Evolutionary conservation across 176 grass and related monocot species (phyloP), one percentile per base, ranked within the genome.

Genomic region (Stipa capillata): DNA sequence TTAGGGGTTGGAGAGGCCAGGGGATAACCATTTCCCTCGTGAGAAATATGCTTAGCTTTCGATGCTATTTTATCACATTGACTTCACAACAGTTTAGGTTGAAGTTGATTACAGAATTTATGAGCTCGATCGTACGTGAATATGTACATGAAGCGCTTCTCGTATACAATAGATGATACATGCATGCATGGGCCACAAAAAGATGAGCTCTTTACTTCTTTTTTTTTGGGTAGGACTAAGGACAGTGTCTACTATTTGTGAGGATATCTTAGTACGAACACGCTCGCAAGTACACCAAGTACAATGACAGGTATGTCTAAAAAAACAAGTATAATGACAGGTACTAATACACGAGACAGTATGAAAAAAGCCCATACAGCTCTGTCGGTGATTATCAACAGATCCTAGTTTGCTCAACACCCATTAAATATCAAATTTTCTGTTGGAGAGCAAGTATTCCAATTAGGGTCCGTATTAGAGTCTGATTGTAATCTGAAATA

Each of bases 1-100:
- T 69, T 84, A 74, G 69, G 29, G 61, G 86, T 88, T 84, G 33
- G 59, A 32, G 35, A 77, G 45, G n/a, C 28, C 0, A 2, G 27
- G 51, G 59, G 18, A 35, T 34, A 32, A 44, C 24, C 57, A 18
- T 63, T 69, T 33, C 27, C 79, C 82, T 69, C 71, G 60, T 83
- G 68, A 54, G 52, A 83, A 83, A 72, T 5, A 54, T 71, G 79
- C 14, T n/a, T 49, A 35, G 4, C 15, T 34, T 52, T 42, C 23
- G 3, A 13, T 40, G 51, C 9, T 35, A 63, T 24, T 32, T 8
- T 16, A 41, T 76, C 14, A 0, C 52, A 51, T n/a, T 63, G 45
- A 37, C 47, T 57, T 10, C 8, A 47, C 8, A 72, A 9, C 45
- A 45, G n/a, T 34, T 53, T 65, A 7, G 35, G 21, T 49, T 51